These are phyloP conservation scores for Coemansia reversa DNA, from an alignment of 192 early-diverging fungal genomes.

Conservation along the genomic window DNA sequence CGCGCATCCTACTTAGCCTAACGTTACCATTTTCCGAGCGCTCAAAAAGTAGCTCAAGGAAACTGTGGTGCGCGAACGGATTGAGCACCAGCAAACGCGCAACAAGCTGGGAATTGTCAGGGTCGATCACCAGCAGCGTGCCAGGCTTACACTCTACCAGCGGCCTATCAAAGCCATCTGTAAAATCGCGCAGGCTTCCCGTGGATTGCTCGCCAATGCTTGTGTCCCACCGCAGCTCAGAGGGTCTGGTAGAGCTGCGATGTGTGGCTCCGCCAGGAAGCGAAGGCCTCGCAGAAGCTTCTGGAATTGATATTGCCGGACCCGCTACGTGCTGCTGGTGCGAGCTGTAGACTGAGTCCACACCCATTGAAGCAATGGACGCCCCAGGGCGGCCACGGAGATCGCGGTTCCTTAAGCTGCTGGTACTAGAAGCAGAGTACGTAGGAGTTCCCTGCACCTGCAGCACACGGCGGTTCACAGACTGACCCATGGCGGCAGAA, in stretches of 20 bases:
- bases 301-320: constrained; percentile 11
- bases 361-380: constrained; percentile 15
- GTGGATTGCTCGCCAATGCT: not conserved
- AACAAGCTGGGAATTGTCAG: constrained; percentile 20
- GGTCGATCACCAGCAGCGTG: constrained; percentile 41
- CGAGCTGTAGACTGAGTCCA: constrained; percentile 3
- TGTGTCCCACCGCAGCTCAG: not conserved
- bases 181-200: not conserved
- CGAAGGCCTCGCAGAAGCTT: not conserved
- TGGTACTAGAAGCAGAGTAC: not conserved
- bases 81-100: constrained; percentile 51
- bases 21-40: constrained; percentile 23
- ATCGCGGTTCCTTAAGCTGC: constrained; percentile 14
- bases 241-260: not conserved
- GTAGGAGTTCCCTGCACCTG: constrained; percentile 26
- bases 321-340: not conserved
- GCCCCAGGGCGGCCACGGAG: constrained; percentile 26
- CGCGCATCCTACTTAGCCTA: constrained; percentile 28
- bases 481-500: not conserved
- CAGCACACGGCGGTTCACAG: constrained; percentile 17
- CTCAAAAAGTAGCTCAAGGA: constrained; percentile 50
- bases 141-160: constrained; percentile 43
- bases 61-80: constrained; percentile 42
- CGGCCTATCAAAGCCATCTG: constrained; percentile 30
- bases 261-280: not conserved